A percentile compares a stretch with the other conserved stretches of the same genome.
Evolutionary conservation across 1,139 yeast species (phyloP).

Genomic region (Magnusiomyces starmeri): DNA sequence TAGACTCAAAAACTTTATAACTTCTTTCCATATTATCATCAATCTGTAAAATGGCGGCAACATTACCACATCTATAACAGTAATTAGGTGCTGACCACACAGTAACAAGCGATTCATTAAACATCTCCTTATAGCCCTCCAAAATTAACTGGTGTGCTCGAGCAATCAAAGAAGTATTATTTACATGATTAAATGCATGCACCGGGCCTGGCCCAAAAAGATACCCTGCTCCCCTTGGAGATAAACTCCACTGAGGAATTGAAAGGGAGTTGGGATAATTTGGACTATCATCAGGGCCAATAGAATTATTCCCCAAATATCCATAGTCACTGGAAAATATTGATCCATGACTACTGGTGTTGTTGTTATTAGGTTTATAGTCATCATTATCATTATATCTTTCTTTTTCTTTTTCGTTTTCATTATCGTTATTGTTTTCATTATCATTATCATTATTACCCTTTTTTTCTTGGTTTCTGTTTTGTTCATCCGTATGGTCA

Average conservation of each 20-base stretch:
- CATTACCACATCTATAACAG: conserved; percentile 92
- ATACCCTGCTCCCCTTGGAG: conserved; percentile 98
- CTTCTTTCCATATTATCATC: conserved; percentile 64
- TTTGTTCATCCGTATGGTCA: conserved; percentile 2
- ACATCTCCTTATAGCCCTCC: conserved; percentile 91
- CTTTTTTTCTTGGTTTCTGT: conserved; percentile 1
- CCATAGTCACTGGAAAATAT: too few relatives aligned
- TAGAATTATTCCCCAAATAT: background rate
- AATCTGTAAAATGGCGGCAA: conserved; percentile 78
- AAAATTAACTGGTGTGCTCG: conserved; percentile 96
- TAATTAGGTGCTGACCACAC: conserved; percentile 95
- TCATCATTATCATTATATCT: background rate
- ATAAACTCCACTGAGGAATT: conserved; percentile 63
- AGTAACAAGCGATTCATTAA: conserved; percentile 79
- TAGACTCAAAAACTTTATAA: conserved; percentile 84
- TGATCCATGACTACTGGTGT: too few relatives aligned
- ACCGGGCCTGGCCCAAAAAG: conserved; percentile 82
- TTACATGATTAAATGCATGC: conserved; percentile 64
- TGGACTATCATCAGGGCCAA: background rate
- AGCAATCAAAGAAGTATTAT: conserved; percentile 80
- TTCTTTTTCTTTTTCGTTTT: conserved; percentile 1
- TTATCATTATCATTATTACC: background rate
- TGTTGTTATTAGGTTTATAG: background rate
- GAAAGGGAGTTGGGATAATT: background rate
- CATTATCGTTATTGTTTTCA: conserved; percentile 1